phyloP scores from a whole-genome alignment of 2,329 filamentous ascomycete species.

The Teratosphaeria viscida region DNA sequence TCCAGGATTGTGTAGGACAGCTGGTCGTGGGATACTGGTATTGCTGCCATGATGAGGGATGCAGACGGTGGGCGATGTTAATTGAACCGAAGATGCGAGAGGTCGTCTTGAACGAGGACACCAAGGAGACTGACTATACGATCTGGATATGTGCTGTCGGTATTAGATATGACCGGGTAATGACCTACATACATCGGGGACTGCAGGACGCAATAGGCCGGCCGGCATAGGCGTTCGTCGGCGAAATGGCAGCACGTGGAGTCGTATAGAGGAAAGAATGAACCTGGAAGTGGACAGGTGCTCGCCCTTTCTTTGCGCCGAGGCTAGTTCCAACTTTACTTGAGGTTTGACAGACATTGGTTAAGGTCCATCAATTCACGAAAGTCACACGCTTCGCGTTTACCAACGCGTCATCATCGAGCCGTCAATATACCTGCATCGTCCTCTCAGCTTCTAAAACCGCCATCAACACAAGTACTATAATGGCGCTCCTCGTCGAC shows the following conservation, averaged over 20 bases:
- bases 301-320: neutral
- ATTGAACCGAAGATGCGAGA: neutral
- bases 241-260: neutral
- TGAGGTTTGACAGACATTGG: neutral
- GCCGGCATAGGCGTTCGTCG: neutral
- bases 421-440: neutral
- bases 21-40: neutral
- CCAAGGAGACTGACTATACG: neutral
- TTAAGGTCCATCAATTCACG: neutral
- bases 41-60: neutral
- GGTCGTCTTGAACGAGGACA: neutral
- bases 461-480: neutral
- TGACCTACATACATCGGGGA: neutral
- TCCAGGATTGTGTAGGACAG: constrained; percentile 21
- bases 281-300: neutral
- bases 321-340: neutral
- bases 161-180: no score
- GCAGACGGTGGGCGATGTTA: neutral
- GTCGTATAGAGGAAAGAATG: no score
- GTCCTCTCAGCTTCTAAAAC: neutral
- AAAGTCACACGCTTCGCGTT: neutral
- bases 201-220: neutral
- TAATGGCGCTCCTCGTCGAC: constrained; percentile 55
- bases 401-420: neutral
- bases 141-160: no score